Evolutionary conservation across 2,329 filamentous ascomycete species (phyloP), one percentile per base, ranked within the genome.

Genomic region (Ceratocystis ficicola): DNA sequence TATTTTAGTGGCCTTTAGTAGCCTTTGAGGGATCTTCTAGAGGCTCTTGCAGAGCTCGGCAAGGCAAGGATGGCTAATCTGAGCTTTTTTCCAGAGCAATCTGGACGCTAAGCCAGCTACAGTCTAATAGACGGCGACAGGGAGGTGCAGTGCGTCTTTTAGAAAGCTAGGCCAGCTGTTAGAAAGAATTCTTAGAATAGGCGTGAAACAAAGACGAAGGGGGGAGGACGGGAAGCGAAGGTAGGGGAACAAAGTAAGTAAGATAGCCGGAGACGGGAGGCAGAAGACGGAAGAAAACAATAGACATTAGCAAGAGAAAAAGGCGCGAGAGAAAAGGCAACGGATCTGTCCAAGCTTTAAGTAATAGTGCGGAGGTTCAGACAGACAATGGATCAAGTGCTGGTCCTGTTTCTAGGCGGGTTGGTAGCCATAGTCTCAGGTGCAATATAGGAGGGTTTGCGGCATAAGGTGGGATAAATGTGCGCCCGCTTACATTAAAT

Each of bases 61-160:
- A 48, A 22, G 10, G 10, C 17, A 28, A 48, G 22, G 17, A 44
- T 6, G n/a, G 55, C 10, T 59, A 28, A 44, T 62, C 60, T 46
- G 41, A 28, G 44, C 22, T 62, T 62, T 44, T 17, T 62, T 52
- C 2, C 20, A 22, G 48, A 44, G 22, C 8, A 25, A 30, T 15
- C 41, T 41, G n/a, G 44, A 62, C 44, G 22, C 44, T 46, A 62
- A 41, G 60, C 60, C n/a, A 62, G 25, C 28, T 20, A 62, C n/a
- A 28, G 60, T 46, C 10, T 25, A 62, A 41, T n/a, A 62, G 32
- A 8, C 55, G 55, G 36, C 2, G 28, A 59, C 36, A 41, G 36
- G 10, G 32, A 41, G 36, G 10, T 41, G 12, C 36, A 5, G 28
- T 59, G 59, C 59, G 41, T 6, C 59, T 62, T 62, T 62, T 59